A percentile compares a stretch with the other conserved stretches of the same genome.
Conservation (phyloP, 179 eudicot species). For the Actinidia polygama region DNA sequence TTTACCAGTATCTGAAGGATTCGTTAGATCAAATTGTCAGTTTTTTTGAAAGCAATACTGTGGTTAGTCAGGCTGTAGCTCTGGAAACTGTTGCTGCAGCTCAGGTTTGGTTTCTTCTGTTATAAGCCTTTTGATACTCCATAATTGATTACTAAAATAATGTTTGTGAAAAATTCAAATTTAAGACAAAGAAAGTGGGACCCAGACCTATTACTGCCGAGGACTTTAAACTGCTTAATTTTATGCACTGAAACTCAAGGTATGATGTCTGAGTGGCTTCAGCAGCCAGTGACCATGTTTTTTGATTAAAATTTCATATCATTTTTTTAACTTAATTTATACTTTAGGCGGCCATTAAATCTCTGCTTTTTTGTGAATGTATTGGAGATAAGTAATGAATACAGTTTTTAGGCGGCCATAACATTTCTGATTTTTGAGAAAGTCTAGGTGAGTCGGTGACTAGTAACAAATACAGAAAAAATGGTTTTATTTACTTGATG, state of each 20-base stretch:
- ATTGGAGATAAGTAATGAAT: no score
- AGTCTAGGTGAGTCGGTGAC: no score
- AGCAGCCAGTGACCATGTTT: no score
- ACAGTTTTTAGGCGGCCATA: no score
- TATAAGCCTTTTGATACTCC: neutral
- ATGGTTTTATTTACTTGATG: no score
- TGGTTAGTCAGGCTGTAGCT: conserved; percentile 80
- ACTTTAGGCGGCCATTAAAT: no score
- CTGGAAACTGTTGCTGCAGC: conserved; percentile 97
- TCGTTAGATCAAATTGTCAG: conserved; percentile 77
- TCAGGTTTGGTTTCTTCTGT: conserved; percentile 71
- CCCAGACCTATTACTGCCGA: neutral
- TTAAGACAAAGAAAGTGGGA: neutral
- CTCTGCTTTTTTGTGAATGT: no score
- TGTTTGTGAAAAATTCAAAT: neutral
- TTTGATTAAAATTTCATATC: no score
- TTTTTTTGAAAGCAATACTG: conserved; percentile 79
- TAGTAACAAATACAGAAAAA: no score
- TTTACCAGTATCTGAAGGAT: conserved; percentile 88
- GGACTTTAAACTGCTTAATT: neutral
- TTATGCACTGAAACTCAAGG: neutral
- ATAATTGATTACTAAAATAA: neutral
- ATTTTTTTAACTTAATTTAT: no score
- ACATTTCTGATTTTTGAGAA: no score
- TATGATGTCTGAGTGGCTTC: no score